phyloP scores from a whole-genome alignment of 164 flowering plant genomes.

The Vitis vinifera region DNA sequence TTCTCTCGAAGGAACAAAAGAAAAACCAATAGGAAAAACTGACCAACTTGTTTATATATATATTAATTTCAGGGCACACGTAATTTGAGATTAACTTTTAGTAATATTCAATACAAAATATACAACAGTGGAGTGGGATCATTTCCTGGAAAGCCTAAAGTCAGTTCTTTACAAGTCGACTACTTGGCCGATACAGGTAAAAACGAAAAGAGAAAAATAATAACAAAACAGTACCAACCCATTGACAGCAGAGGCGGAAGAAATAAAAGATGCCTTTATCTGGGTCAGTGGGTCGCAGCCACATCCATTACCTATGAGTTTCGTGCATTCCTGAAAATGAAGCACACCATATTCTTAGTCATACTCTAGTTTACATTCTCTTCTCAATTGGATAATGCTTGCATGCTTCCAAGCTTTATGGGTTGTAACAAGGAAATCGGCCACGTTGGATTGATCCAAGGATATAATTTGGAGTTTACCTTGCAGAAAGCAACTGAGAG shows the following conservation, averaged over 20 bases:
- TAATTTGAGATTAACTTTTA: neutral
- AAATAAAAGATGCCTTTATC: neutral
- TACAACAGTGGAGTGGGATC: slow-evolving; percentile 11
- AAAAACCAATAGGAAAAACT: too few species aligned
- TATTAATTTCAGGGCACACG: slow-evolving; percentile 1
- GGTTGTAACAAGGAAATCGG: too few species aligned
- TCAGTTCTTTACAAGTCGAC: slow-evolving; percentile 18
- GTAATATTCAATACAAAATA: slow-evolving; percentile 1
- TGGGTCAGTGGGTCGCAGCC: neutral
- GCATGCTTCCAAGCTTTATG: neutral
- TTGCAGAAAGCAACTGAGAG: slow-evolving; percentile 38
- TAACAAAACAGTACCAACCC: neutral
- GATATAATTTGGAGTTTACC: slow-evolving; percentile 21
- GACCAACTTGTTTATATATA: too few species aligned
- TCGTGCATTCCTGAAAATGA: slow-evolving; percentile 23
- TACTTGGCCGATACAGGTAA: slow-evolving; percentile 7
- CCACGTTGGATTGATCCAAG: neutral
- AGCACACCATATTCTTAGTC: neutral
- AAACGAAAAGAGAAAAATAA: neutral
- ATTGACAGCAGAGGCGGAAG: neutral
- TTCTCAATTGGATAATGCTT: neutral
- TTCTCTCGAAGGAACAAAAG: too few species aligned
- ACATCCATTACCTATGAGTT: slow-evolving; percentile 8
- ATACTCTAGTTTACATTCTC: neutral
- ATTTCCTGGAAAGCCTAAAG: slow-evolving; percentile 9